Evolutionary conservation across 1,284 basidiomycete species (phyloP).

Genomic region (Agaricales sp.): DNA sequence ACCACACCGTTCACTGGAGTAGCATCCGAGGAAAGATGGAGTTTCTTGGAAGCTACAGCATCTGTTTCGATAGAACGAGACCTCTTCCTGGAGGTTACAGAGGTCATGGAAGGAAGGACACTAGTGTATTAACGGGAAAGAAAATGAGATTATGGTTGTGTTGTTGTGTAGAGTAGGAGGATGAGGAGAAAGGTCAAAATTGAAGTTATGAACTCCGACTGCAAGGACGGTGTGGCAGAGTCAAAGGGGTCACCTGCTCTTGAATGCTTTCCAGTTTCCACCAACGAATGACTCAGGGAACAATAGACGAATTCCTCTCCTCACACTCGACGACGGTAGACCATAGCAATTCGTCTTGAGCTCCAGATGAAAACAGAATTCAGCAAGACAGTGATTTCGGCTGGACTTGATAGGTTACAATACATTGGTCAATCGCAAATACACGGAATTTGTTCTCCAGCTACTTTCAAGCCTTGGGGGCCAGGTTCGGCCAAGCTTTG

Average conservation of each 20-base stretch:
- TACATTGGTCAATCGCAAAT: too few species aligned
- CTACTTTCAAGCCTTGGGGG: too few species aligned
- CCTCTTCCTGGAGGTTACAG: conserved; percentile 41
- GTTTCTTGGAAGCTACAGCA: conserved; percentile 49
- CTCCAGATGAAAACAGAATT: too few species aligned
- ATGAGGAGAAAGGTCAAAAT: background rate
- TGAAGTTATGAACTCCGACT: conserved; percentile 4
- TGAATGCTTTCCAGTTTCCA: too few species aligned
- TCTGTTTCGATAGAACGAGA: conserved; percentile 47
- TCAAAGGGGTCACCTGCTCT: too few species aligned
- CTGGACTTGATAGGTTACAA: too few species aligned
- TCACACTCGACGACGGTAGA: too few species aligned
- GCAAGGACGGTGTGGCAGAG: background rate
- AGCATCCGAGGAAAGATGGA: conserved; percentile 44
- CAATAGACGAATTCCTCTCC: too few species aligned
- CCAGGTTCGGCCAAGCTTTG: background rate
- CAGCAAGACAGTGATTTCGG: too few species aligned
- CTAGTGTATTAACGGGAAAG: conserved; percentile 1
- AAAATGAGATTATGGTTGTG: background rate
- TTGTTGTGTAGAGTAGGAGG: background rate
- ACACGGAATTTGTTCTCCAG: too few species aligned
- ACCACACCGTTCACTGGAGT: conserved; percentile 51
- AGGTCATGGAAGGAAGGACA: background rate
- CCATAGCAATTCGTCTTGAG: too few species aligned
- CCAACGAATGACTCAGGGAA: too few species aligned